Evolutionary conservation across 2,329 filamentous ascomycete genomes (phyloP), one percentile per base, ranked within the genome.

Genomic region (Diaporthe sp.): DNA sequence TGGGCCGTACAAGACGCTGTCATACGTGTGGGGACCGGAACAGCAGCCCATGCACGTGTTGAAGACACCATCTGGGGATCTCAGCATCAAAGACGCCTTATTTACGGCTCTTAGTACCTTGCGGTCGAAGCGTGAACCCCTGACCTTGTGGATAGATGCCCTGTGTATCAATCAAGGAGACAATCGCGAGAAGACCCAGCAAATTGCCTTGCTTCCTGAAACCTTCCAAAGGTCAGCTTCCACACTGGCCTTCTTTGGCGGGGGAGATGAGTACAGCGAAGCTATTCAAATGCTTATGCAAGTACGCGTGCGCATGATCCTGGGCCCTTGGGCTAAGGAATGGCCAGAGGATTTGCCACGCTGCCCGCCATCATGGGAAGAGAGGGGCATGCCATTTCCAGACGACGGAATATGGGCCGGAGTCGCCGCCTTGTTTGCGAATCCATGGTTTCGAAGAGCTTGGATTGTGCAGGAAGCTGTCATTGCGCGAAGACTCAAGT

Each of bases 81-180:
- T 58, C 19, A 9, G 7, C 4, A 37, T 58, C 13, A 9, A 8
- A 58, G 31, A 37, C 3, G 19, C 17, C 9, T 13, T 58, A 4
- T 9, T 37, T 58, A 6, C 55, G 17, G 28, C 55, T 22, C 55
- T 58, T n/a, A 3, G 37, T 12, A 37, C 9, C 19, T 8, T 58
- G 6, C 55, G 55, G 7, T 7, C 8, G 17, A 37, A n/a, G 19
- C 15, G 55, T 37, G 31, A 58, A 8, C 55, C 55, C 4, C 17
- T 58, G 17, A 58, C 55, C 8, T 13, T 58, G 8, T 58, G 55
- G 55, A 13, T 58, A 22, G 55, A 58, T n/a, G 55, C 55, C 6
- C 19, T 58, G 7, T 58, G 55, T 58, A 58, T 58, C 55, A 58
- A 58, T 13, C 55, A 58, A 37, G 19, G 22, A 37, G 55, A 58